Percentiles rank a stretch among this genome's conserved stretches.
phyloP scores from a whole-genome alignment of 768 basidiomycete genomes.

The Exsudoporus frostii region DNA sequence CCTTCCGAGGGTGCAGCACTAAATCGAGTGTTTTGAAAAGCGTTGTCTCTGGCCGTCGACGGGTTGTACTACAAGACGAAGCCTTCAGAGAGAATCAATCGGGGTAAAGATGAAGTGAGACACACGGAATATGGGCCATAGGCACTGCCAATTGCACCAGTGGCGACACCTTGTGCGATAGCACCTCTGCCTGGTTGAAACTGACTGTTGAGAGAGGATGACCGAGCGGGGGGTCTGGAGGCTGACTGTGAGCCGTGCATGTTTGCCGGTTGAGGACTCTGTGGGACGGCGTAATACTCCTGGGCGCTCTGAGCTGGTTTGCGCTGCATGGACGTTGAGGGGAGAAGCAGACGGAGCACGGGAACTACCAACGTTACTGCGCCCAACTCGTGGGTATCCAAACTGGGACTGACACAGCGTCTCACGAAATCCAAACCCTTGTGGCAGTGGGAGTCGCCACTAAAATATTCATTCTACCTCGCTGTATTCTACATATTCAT shows the following conservation, averaged over 20 bases:
- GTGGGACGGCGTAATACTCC: slow-evolving; percentile 66
- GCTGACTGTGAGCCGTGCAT: slow-evolving; percentile 28
- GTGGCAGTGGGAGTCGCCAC: neutral
- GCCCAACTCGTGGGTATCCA: slow-evolving; percentile 25
- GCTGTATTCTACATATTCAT: slow-evolving; percentile 40
- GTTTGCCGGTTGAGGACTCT: slow-evolving; percentile 48
- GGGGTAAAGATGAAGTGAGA: slow-evolving; percentile 7
- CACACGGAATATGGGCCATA: slow-evolving; percentile 89
- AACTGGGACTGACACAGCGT: slow-evolving; percentile 17
- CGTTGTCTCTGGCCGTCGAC: slow-evolving; percentile 36
- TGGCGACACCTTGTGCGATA: slow-evolving; percentile 76
- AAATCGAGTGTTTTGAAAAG: slow-evolving; percentile 53
- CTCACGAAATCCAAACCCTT: slow-evolving; percentile 11
- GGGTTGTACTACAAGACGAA: slow-evolving; percentile 52
- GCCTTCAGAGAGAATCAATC: slow-evolving; percentile 1
- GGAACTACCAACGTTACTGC: slow-evolving; percentile 9
- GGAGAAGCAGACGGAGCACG: slow-evolving; percentile 5
- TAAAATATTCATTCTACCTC: neutral
- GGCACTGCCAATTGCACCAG: slow-evolving; percentile 70
- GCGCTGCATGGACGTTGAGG: slow-evolving; percentile 35
- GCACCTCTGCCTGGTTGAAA: slow-evolving; percentile 45
- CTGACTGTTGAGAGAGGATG: slow-evolving; percentile 28
- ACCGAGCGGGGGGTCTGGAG: slow-evolving; percentile 25
- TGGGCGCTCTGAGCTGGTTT: slow-evolving; percentile 45
- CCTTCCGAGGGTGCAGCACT: slow-evolving; percentile 51